Base-by-base conservation (phyloP, 108 stramenopile species). In the Nitzschia putrida region DNA sequence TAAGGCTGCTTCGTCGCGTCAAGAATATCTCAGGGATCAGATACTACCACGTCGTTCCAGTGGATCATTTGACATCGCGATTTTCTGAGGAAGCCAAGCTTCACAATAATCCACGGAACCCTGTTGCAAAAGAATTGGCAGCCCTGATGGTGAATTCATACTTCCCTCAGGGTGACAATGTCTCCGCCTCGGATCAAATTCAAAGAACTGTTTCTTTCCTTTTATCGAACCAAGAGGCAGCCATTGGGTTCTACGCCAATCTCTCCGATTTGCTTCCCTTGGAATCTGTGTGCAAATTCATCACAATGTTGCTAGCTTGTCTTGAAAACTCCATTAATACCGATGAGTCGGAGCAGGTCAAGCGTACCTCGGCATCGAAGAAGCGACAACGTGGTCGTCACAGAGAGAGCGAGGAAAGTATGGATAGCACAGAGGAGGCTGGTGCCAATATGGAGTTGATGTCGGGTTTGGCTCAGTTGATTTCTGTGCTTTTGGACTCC, bases 21-120 rank as follows among this genome's bases (percentile, higher is more conserved):
- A 97, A 98, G 69, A 68, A 75, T 50, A 69, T 91, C 0, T 73
- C 78, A 6, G 86, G 85, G 1, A 91, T 99, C 63, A 89, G 89
- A 44, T 98, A 94, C 67, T 97, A 94, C 78, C 94, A 99, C 58
- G 88, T 98, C 7, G 97, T 97, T 8, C 87, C 90, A 5, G 92
- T 90, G 18, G 82, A 90, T 29, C 88, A 96, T 77, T 69, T 97
- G 16, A 67, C 88, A 38, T 87, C 85, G 8, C 80, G 97, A 5
- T 78, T 97, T 34, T 95, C 84, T 0, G 83, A 80, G 11, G 93
- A 88, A 68, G 83, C 67, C 2, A 57, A 66, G 14, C 50, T 78
- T 25, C 68, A 71, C 13, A 61, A 77, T 13, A 81, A 81, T 61
- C 81, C 80, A 9, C 64, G 68, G 2, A 86, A 87, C 55, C 71